A percentile compares a stretch with the other conserved stretches of the same genome.
Conservation (phyloP, 2,329 filamentous ascomycete genomes). For the Neofusicoccum laricinum region DNA sequence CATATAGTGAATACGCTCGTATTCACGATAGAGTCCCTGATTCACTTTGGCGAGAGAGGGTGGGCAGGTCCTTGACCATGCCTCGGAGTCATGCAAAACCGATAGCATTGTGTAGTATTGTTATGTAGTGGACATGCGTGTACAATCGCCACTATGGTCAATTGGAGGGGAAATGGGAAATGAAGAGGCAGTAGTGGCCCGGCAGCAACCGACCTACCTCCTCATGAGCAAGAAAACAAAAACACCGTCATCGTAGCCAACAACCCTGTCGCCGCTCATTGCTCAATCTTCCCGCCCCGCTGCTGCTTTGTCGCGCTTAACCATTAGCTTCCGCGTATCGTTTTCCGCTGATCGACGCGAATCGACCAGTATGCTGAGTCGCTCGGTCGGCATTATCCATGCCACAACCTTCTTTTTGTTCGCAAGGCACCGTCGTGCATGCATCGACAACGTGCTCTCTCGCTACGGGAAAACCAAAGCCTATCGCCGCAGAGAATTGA, state of each 20-base stretch:
- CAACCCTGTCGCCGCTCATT: slow-evolving; percentile 6
- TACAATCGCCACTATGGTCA: not conserved
- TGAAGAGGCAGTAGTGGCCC: not conserved
- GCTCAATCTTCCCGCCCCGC: not conserved
- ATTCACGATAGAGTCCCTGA: not conserved
- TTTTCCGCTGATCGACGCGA: slow-evolving; percentile 9
- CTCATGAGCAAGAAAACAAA: not conserved
- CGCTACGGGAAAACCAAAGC: not conserved
- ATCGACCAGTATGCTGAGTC: not conserved
- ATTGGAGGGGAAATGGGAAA: not conserved
- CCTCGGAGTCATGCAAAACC: not conserved
- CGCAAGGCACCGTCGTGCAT: not conserved
- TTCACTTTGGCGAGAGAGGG: not conserved
- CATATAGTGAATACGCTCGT: not conserved
- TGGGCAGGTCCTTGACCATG: not conserved
- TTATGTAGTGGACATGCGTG: too few species aligned
- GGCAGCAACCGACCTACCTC: not conserved
- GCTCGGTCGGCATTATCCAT: not conserved
- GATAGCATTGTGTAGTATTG: not conserved
- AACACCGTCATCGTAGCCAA: not conserved
- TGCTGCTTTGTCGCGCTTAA: not conserved
- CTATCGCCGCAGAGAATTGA: too few species aligned
- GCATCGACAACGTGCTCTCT: not conserved
- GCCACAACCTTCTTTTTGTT: not conserved
- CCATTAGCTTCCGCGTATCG: slow-evolving; percentile 11